Percentiles rank a stretch among this genome's conserved stretches.
Evolutionary conservation across 2,329 filamentous ascomycete species (phyloP).

Genomic region (Stagonosporopsis chrysanthemi): DNA sequence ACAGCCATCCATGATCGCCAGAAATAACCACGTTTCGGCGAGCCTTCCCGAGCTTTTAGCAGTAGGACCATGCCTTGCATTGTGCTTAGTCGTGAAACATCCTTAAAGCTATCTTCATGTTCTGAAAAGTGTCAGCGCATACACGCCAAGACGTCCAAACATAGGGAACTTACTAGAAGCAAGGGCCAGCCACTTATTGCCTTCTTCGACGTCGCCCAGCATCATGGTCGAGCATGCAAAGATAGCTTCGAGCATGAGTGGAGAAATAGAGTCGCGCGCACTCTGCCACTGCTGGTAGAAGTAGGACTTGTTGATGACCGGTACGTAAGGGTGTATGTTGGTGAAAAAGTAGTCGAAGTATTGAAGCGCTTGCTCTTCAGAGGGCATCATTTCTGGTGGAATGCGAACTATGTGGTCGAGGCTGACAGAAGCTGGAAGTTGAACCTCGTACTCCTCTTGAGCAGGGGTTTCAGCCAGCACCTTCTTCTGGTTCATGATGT

Average conservation of each 20-base stretch:
- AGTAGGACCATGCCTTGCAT: constrained; percentile 88
- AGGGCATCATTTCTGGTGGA: constrained; percentile 90
- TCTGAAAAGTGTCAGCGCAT: constrained; percentile 58
- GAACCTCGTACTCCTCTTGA: constrained; percentile 74
- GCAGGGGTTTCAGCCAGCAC: constrained; percentile 67
- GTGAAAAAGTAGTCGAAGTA: constrained; percentile 92
- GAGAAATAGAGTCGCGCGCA: constrained; percentile 83
- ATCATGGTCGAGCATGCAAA: constrained; percentile 88
- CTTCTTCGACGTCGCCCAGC: constrained; percentile 82
- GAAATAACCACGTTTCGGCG: constrained; percentile 92
- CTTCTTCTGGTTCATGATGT: constrained; percentile 73
- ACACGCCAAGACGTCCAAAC: background rate
- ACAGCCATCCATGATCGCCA: constrained; percentile 97
- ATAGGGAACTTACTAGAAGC: constrained; percentile 73
- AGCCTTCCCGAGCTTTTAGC: constrained; percentile 89
- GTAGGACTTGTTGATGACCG: constrained; percentile 80
- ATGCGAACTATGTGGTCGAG: constrained; percentile 84
- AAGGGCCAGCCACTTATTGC: constrained; percentile 90
- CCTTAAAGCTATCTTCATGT: constrained; percentile 93
- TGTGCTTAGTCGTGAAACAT: constrained; percentile 87
- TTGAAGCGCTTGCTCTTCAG: constrained; percentile 78
- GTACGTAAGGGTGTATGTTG: constrained; percentile 91
- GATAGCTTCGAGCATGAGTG: constrained; percentile 85
- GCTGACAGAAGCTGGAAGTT: constrained; percentile 72
- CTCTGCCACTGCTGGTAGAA: constrained; percentile 92